Conservation (phyloP, 768 basidiomycete genomes). For the Leccinum rimulosum region DNA sequence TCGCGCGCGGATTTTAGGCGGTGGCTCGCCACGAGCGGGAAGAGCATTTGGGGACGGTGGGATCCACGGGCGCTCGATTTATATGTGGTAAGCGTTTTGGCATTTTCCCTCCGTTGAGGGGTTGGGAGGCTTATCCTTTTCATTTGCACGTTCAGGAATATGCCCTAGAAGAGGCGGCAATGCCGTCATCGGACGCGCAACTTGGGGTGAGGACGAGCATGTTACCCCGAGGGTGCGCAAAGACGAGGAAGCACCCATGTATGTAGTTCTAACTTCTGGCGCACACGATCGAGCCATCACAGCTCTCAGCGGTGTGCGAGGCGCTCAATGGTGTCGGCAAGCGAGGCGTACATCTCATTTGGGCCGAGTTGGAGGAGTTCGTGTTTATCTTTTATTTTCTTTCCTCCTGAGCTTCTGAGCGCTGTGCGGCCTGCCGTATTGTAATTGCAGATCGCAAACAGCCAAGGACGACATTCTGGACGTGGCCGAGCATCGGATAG, state of each 20-base stretch:
- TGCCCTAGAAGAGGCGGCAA: conserved; percentile 22
- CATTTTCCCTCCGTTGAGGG: no score
- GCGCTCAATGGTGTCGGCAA: conserved; percentile 8
- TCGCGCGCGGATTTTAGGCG: conserved; percentile 19
- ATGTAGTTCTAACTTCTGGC: conserved; percentile 14
- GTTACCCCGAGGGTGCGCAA: conserved; percentile 26
- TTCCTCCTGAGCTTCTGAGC: neutral
- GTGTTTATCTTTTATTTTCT: conserved; percentile 9
- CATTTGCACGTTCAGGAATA: conserved; percentile 17
- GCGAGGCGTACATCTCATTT: conserved; percentile 26
- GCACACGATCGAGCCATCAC: conserved; percentile 26
- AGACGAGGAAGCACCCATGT: conserved; percentile 30
- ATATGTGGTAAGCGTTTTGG: conserved; percentile 19
- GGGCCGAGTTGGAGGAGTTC: conserved; percentile 33
- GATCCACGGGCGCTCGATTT: conserved; percentile 23
- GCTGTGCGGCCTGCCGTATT: neutral
- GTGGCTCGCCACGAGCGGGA: conserved; percentile 18
- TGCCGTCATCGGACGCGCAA: conserved; percentile 2
- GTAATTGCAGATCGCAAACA: conserved; percentile 19
- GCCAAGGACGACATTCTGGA: conserved; percentile 30
- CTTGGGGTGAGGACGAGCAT: neutral
- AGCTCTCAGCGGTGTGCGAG: conserved; percentile 20
- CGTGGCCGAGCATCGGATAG: conserved; percentile 22
- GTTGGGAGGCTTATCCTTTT: neutral
- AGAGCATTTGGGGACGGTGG: conserved; percentile 24